These are phyloP conservation scores for Byssoonygena ceratinophila DNA, from an alignment of 2,329 filamentous ascomycete species.

Conservation along the genomic window DNA sequence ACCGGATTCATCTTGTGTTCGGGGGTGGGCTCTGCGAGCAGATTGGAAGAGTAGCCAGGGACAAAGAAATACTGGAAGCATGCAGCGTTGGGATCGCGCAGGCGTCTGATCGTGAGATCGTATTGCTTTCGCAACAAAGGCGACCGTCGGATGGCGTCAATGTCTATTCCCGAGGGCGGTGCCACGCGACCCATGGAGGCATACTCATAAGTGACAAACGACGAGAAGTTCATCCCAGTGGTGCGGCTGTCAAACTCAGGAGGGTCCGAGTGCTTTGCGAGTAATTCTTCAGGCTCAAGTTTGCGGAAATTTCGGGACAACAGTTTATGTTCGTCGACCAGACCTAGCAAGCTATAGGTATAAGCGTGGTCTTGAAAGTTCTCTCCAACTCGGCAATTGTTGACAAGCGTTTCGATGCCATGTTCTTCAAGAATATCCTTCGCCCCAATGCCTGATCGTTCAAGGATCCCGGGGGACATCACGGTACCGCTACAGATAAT, in stretches of 20 bases:
- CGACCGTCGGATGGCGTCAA: background rate
- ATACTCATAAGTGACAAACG: slow-evolving; percentile 4
- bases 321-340: background rate
- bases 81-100: background rate
- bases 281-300: background rate
- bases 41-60: background rate
- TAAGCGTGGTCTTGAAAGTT: slow-evolving; percentile 42
- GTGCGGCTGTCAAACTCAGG: background rate
- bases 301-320: background rate
- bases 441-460: slow-evolving; percentile 51
- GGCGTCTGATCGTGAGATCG: slow-evolving; percentile 1
- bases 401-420: slow-evolving; percentile 36
- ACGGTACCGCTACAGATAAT: slow-evolving; percentile 50
- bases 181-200: slow-evolving; percentile 2
- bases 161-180: background rate
- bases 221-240: background rate
- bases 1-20: background rate
- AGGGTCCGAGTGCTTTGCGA: background rate
- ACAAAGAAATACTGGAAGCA: slow-evolving; percentile 2
- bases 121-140: slow-evolving; percentile 9
- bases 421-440: slow-evolving; percentile 33
- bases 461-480: slow-evolving; percentile 48
- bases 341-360: background rate
- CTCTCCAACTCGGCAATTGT: slow-evolving; percentile 40
- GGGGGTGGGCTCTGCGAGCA: background rate